Evolutionary conservation across 345 rosid genomes (phyloP), one percentile per base, ranked within the genome.

Genomic region (Rubroshorea leprosula): DNA sequence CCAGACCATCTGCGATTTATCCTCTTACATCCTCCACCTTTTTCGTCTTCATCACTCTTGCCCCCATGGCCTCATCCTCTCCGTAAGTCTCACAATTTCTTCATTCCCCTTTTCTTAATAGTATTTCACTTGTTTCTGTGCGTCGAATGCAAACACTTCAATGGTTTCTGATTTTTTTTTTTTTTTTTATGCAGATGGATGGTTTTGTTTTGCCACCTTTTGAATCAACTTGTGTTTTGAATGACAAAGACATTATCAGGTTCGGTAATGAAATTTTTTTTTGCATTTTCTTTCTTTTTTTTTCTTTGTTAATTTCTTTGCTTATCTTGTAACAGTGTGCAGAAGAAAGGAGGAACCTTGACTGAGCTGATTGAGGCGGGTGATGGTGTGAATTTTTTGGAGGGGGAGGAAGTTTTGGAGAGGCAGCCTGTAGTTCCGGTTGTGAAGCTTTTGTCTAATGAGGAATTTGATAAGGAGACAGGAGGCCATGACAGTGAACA

Each of bases 121-220:
- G 16, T n/a, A n/a, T 3, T 39, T 16, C 6, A 1, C 17, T 15
- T 23, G 20, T 35, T 35, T 27, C 8, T 8, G 11, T 6, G 41
- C 15, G 19, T 13, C 31, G 8, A 6, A 44, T 6, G 16, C 5
- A 44, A 41, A 10, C 11, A 13, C 7, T 35, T 35, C 41, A 35
- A 35, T 35, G 41, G n/a, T n/a, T n/a, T n/a, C 12, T 10, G 41
- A 35, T 35, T 10, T 1, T 12, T 56, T 66, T 4, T 64, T 57
- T 35, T 16, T 21, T 21, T 21, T n/a, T n/a, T 2, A 72, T 72
- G 50, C 79, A 92, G 99, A 93, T 93, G 99, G 95, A 90, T 60
- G 96, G 90, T 6, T 90, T 87, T 67, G 86, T 68, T 69, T 71
- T 94, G 56, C 99, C 97, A 4, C 80, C 90, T 18, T 90, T 90